Conservation (phyloP, 176 grass and related monocot genomes). For the Phyllostachys edulis region DNA sequence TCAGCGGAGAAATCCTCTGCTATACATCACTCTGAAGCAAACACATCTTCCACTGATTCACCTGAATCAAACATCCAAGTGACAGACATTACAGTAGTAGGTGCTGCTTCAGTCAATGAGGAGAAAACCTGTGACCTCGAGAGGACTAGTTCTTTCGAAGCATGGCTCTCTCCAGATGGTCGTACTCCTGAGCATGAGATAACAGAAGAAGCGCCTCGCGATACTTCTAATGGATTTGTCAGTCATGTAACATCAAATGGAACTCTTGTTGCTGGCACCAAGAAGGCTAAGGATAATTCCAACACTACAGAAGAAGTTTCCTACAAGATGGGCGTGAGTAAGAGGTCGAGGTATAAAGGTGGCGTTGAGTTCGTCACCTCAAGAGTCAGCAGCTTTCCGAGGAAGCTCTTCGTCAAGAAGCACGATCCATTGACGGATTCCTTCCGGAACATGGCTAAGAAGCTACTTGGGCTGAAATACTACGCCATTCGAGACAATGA, state of each 20-base stretch:
- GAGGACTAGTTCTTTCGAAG: constrained; percentile 38
- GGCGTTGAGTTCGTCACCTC: constrained; percentile 4
- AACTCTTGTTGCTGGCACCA: neutral
- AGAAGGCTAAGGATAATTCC: neutral
- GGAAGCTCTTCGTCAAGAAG: constrained; percentile 18
- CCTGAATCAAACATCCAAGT: neutral
- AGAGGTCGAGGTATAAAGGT: constrained; percentile 25
- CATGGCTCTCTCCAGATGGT: constrained; percentile 18
- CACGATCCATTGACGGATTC: constrained; percentile 34
- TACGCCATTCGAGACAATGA: constrained; percentile 13
- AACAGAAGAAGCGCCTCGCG: neutral
- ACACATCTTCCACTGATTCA: constrained; percentile 23
- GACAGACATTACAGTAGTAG: constrained; percentile 11
- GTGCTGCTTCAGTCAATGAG: constrained; percentile 5
- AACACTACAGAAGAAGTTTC: neutral
- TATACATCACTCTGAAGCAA: neutral
- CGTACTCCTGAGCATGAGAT: neutral
- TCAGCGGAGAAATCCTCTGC: neutral
- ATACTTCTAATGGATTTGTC: neutral
- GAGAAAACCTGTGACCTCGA: neutral
- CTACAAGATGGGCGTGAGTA: constrained; percentile 27
- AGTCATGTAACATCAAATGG: neutral
- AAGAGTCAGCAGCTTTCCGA: constrained; percentile 4
- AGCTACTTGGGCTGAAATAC: constrained; percentile 38
- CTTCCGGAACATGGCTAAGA: constrained; percentile 27